These are phyloP conservation scores for Raffaelea deltoideospora DNA, from an alignment of 2,329 filamentous ascomycete species.

Conservation along the genomic window DNA sequence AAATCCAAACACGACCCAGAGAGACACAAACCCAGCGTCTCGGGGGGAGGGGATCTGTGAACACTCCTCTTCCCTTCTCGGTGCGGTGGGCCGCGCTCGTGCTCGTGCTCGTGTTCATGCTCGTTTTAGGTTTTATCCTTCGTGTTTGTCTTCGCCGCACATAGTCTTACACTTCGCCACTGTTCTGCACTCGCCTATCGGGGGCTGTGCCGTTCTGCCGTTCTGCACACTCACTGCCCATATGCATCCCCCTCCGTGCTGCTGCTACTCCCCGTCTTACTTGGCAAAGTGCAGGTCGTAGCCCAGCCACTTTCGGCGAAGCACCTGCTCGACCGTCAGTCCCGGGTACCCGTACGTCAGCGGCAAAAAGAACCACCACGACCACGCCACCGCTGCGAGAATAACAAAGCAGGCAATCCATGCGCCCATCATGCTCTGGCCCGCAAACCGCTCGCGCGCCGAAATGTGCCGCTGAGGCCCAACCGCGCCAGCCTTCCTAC, in stretches of 20 bases:
- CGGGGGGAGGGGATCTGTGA: no score
- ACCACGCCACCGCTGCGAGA: constrained; percentile 49
- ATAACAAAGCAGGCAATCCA: constrained; percentile 70
- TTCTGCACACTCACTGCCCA: no score
- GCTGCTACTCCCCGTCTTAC: no score
- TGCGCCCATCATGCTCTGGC: constrained; percentile 58
- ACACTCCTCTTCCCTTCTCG: no score
- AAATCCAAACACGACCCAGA: background rate
- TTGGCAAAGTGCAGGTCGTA: constrained; percentile 99
- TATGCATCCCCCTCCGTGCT: no score
- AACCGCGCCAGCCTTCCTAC: constrained; percentile 27
- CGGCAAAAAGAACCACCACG: constrained; percentile 89
- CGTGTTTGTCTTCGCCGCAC: no score
- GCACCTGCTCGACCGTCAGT: constrained; percentile 61
- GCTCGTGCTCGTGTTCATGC: no score
- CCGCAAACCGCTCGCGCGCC: constrained; percentile 67
- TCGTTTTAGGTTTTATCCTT: no score
- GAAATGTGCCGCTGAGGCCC: constrained; percentile 47
- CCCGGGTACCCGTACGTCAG: constrained; percentile 92
- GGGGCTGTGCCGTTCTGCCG: no score
- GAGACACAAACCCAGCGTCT: background rate
- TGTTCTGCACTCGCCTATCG: no score
- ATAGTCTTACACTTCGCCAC: no score
- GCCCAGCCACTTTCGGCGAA: constrained; percentile 82
- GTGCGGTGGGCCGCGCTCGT: no score